Percentiles rank a stretch among this genome's conserved stretches.
Conservation (phyloP, 2,329 filamentous ascomycete species). For the Colletotrichum lupini region DNA sequence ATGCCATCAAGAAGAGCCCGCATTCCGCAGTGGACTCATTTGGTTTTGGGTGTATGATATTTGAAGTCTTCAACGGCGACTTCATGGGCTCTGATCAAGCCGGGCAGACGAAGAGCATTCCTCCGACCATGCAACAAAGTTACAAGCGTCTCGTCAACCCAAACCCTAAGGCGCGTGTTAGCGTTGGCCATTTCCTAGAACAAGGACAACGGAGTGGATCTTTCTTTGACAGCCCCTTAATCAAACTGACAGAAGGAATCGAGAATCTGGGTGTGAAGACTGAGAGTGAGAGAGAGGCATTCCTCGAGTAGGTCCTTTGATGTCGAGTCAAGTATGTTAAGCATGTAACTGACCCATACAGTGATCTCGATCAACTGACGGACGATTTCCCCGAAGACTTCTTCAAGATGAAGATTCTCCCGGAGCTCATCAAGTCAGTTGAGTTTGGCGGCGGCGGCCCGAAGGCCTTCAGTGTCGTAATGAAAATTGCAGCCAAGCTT, state of each 20-base stretch:
- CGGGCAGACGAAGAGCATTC: constrained; percentile 86
- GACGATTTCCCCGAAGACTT: constrained; percentile 98
- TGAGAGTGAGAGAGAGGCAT: constrained; percentile 84
- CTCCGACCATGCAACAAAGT: constrained; percentile 87
- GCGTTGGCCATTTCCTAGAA: constrained; percentile 86
- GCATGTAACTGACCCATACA: constrained; percentile 47
- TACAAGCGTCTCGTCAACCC: constrained; percentile 91
- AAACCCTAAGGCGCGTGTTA: constrained; percentile 89
- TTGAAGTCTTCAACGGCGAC: constrained; percentile 90
- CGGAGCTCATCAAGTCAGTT: constrained; percentile 97
- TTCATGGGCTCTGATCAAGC: constrained; percentile 83
- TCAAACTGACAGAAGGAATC: constrained; percentile 91
- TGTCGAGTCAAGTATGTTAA: background rate
- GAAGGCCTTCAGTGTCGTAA: constrained; percentile 86
- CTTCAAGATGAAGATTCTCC: constrained; percentile 96
- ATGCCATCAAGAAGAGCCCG: constrained; percentile 84
- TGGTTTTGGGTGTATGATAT: constrained; percentile 84
- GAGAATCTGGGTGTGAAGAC: constrained; percentile 92
- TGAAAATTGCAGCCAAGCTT: constrained; percentile 91
- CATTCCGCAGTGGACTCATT: constrained; percentile 88
- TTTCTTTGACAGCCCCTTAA: constrained; percentile 93
- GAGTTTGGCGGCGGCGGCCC: constrained; percentile 97
- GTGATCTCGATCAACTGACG: constrained; percentile 84
- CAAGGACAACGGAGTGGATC: constrained; percentile 84
- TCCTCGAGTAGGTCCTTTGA: constrained; percentile 70